These are phyloP conservation scores for Panicum virgatum DNA, from an alignment of 202 grass and related monocot species.

Conservation along the genomic window DNA sequence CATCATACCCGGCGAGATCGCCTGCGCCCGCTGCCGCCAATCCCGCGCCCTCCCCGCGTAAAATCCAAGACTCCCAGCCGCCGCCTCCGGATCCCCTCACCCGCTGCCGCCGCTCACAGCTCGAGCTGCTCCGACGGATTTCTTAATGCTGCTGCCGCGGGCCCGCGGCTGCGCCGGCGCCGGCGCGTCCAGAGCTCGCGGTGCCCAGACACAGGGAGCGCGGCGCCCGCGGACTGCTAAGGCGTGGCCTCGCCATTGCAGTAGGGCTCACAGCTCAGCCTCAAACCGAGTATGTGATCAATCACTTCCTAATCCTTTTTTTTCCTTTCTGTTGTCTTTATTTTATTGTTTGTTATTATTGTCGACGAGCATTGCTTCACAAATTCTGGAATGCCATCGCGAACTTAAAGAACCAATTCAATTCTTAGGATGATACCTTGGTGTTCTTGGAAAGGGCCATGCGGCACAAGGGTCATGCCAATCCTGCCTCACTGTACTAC, in stretches of 20 bases:
- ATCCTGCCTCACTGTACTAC: background rate
- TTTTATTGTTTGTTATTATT: constrained; percentile 2
- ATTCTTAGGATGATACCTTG: constrained; percentile 10
- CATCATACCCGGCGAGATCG: background rate
- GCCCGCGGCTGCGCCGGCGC: background rate
- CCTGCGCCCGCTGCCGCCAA: too few species aligned
- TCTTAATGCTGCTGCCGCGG: too few species aligned
- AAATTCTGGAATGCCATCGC: too few species aligned
- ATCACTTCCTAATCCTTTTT: background rate
- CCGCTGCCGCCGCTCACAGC: background rate
- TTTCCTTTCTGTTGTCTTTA: background rate
- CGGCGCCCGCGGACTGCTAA: background rate
- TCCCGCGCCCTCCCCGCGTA: background rate
- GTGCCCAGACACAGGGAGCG: background rate
- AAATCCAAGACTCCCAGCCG: background rate
- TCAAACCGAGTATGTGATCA: background rate
- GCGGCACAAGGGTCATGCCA: background rate
- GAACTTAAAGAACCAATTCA: background rate
- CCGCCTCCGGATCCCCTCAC: background rate
- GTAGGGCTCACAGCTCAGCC: background rate
- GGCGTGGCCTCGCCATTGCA: background rate
- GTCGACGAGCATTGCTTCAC: background rate
- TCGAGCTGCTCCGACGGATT: background rate
- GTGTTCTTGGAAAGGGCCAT: constrained; percentile 5
- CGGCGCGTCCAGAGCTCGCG: background rate